Conservation (phyloP, 257 asterid genomes). For the Penstemon newberryi region DNA sequence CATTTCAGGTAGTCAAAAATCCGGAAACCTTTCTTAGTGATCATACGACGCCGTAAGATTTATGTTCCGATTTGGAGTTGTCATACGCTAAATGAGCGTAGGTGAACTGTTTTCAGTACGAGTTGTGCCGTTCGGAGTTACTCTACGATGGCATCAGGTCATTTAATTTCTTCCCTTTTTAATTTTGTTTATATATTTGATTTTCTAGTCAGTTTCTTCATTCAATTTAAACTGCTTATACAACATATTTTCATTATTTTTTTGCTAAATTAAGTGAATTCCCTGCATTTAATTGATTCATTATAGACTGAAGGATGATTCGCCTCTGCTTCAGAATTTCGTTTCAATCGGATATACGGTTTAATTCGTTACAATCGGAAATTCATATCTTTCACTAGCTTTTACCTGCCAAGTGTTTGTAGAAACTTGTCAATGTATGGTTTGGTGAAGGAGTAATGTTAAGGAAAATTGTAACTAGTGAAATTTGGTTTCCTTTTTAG, state of each 20-base stretch:
- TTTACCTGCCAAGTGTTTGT: too few relatives aligned
- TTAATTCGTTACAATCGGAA: too few relatives aligned
- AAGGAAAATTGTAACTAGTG: background rate
- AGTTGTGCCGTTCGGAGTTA: background rate
- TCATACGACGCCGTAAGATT: conserved; percentile 19
- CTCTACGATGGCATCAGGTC: conserved; percentile 4
- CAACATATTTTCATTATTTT: background rate
- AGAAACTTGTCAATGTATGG: background rate
- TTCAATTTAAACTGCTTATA: background rate
- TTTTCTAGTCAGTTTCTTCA: background rate
- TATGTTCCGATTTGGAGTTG: background rate
- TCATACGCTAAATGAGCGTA: background rate
- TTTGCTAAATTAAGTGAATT: conserved; percentile 8
- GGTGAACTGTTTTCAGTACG: background rate
- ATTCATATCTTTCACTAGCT: too few relatives aligned
- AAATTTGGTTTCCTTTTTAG: background rate
- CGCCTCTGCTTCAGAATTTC: too few relatives aligned
- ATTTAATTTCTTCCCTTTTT: background rate
- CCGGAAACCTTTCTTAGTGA: background rate
- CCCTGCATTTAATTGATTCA: background rate
- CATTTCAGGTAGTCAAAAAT: background rate
- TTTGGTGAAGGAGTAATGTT: background rate
- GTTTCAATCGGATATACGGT: too few relatives aligned
- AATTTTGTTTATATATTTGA: too few relatives aligned
- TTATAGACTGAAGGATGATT: too few relatives aligned